Conservation (phyloP, 2,329 filamentous ascomycete genomes). For the Sordariomycetes sp. region DNA sequence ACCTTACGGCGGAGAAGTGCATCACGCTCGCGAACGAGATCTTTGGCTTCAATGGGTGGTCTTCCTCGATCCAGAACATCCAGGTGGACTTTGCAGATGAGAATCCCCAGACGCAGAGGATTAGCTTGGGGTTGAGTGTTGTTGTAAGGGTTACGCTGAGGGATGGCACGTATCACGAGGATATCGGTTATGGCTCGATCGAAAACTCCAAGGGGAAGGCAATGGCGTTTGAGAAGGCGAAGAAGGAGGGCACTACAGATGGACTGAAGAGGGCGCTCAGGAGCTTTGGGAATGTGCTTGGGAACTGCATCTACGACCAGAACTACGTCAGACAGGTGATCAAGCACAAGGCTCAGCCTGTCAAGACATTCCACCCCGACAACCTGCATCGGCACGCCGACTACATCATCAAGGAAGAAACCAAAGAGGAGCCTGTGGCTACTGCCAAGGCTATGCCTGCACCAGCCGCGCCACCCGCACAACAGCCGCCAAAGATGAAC, state of each 20-base stretch:
- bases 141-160: constrained; percentile 83
- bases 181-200: constrained; percentile 92
- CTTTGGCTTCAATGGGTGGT: constrained; percentile 98
- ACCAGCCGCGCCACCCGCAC: not conserved
- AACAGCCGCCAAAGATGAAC: constrained; percentile 14
- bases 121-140: constrained; percentile 80
- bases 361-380: constrained; percentile 66
- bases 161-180: constrained; percentile 96
- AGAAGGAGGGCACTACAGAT: constrained; percentile 96
- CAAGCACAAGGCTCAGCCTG: constrained; percentile 71
- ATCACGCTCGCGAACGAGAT: constrained; percentile 93
- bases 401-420: constrained; percentile 53
- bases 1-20: constrained; percentile 91
- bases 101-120: constrained; percentile 64
- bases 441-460: not conserved
- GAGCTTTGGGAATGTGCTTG: constrained; percentile 90
- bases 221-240: constrained; percentile 94
- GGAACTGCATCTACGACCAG: constrained; percentile 99
- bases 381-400: constrained; percentile 75
- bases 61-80: constrained; percentile 87
- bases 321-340: constrained; percentile 84
- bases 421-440: constrained; percentile 11
- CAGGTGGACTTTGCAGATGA: constrained; percentile 95
- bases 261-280: constrained; percentile 81
- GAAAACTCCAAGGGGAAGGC: constrained; percentile 96